Conservation (phyloP, 2,329 filamentous ascomycete species). For the Ophidiomyces ophidiicola region DNA sequence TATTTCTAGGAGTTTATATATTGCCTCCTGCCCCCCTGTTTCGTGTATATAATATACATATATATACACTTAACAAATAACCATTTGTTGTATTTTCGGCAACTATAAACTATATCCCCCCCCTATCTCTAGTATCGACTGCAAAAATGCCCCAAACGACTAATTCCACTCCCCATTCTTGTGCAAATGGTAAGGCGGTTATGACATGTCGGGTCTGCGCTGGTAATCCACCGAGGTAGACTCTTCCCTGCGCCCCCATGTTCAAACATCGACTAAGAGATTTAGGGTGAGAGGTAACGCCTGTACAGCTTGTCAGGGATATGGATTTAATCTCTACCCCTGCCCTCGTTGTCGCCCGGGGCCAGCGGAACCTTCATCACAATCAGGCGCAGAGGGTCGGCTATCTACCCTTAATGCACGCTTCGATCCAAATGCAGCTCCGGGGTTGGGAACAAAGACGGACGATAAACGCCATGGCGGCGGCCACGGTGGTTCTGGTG, state of each 20-base stretch:
- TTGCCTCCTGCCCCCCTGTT: too few species aligned
- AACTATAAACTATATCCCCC: too few species aligned
- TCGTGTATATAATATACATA: too few species aligned
- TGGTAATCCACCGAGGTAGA: slow-evolving; percentile 28
- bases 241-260: background rate
- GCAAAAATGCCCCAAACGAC: too few species aligned
- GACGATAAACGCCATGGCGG: background rate
- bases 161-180: too few species aligned
- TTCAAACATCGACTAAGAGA: background rate
- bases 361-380: background rate
- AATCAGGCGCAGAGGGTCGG: background rate
- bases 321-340: slow-evolving; percentile 10
- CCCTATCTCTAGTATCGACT: too few species aligned
- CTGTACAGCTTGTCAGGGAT: slow-evolving; percentile 12
- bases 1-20: too few species aligned
- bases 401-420: background rate
- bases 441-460: slow-evolving; percentile 1
- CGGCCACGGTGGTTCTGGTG: background rate
- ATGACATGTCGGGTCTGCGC: slow-evolving; percentile 28
- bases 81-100: too few species aligned
- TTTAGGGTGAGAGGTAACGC: slow-evolving; percentile 6
- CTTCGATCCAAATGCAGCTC: background rate
- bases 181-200: slow-evolving; percentile 25
- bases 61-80: too few species aligned
- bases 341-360: slow-evolving; percentile 9